A percentile compares a stretch with the other conserved stretches of the same genome.
Evolutionary conservation across 495 filamentous ascomycete species (phyloP).

Genomic region (Haplographium delicatum): DNA sequence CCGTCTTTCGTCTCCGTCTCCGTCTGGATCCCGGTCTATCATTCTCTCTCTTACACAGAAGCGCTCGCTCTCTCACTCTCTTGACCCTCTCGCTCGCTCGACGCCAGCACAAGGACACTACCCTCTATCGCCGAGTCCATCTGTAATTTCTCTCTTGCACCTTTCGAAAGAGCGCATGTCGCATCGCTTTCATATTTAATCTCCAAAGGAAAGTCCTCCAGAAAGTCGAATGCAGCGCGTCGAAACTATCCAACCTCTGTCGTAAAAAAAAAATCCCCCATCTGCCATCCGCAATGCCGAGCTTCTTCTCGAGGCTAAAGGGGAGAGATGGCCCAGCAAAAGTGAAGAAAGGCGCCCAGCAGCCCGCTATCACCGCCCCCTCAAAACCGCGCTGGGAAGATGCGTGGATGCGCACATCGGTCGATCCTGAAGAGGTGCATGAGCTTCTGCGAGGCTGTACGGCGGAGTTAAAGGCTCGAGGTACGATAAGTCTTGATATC

Average conservation of each 20-base stretch:
- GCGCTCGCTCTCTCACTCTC: background rate
- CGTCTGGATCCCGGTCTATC: background rate
- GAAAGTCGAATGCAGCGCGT: slow-evolving; percentile 14
- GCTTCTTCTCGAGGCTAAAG: slow-evolving; percentile 72
- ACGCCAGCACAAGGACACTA: no score
- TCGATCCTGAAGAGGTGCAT: slow-evolving; percentile 87
- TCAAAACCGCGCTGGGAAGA: slow-evolving; percentile 81
- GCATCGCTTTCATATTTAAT: no score
- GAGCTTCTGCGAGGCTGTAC: slow-evolving; percentile 81
- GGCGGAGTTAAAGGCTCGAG: slow-evolving; percentile 88
- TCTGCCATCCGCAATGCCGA: slow-evolving; percentile 35
- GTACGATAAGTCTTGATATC: slow-evolving; percentile 44
- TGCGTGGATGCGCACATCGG: slow-evolving; percentile 79
- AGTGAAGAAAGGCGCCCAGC: slow-evolving; percentile 50
- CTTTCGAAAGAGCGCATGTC: no score
- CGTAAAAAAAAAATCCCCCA: background rate
- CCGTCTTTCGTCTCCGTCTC: background rate
- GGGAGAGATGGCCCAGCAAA: slow-evolving; percentile 58
- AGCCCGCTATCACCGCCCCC: slow-evolving; percentile 42
- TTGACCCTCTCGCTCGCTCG: no score
- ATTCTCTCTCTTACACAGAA: background rate
- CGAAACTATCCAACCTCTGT: background rate
- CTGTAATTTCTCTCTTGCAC: no score
- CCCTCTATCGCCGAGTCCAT: no score
- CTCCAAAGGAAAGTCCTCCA: background rate